phyloP scores from a whole-genome alignment of 1,284 basidiomycete species.

The Coniophora puteana region DNA sequence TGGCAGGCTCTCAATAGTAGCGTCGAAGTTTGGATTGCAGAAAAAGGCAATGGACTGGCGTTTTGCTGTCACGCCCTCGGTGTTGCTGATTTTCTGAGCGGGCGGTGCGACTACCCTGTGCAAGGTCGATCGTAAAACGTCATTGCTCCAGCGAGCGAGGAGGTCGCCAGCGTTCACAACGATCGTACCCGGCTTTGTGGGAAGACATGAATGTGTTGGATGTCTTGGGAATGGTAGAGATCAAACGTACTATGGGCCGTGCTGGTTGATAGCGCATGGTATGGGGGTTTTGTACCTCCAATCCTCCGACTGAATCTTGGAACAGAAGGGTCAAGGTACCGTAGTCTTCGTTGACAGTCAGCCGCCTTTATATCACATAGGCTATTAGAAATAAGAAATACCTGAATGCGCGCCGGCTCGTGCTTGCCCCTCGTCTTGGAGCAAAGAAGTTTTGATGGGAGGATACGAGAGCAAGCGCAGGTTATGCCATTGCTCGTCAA shows the following conservation, averaged over 20 bases:
- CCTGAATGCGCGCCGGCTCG: constrained; percentile 79
- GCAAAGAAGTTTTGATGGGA: constrained; percentile 54
- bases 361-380: not conserved
- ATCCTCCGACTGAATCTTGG: constrained; percentile 81
- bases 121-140: constrained; percentile 73
- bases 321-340: constrained; percentile 83
- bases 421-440: constrained; percentile 65
- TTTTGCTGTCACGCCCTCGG: constrained; percentile 53
- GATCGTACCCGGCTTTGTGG: constrained; percentile 65
- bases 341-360: constrained; percentile 50
- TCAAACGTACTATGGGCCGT: constrained; percentile 64
- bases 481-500: constrained; percentile 75
- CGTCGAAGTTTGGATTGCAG: constrained; percentile 76
- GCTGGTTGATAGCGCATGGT: constrained; percentile 70
- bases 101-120: constrained; percentile 80
- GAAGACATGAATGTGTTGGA: constrained; percentile 11
- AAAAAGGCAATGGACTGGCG: constrained; percentile 87
- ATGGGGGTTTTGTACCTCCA: constrained; percentile 79
- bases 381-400: constrained; percentile 21
- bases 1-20: constrained; percentile 70
- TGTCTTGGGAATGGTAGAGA: constrained; percentile 2
- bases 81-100: constrained; percentile 42
- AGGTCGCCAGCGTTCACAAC: constrained; percentile 85
- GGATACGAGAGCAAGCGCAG: constrained; percentile 75
- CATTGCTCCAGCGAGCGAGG: constrained; percentile 82